Conservation (phyloP, 345 rosid genomes). For the Trapa incisa region DNA sequence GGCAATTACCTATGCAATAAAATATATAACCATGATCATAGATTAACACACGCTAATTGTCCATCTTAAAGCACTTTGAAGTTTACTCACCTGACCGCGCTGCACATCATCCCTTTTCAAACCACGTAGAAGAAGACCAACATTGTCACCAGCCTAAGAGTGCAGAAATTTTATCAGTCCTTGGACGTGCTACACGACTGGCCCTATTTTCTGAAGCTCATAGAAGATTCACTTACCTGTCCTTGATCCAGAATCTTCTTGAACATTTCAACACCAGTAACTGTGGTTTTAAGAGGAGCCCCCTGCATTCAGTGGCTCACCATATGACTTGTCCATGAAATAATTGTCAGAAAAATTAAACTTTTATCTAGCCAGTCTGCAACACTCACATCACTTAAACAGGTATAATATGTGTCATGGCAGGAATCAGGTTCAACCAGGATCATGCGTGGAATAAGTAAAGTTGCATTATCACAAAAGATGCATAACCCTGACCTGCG, state of each 20-base stretch:
- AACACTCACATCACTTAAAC: background rate
- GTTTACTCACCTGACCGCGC: constrained; percentile 67
- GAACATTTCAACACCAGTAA: constrained; percentile 98
- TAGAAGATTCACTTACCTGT: constrained; percentile 38
- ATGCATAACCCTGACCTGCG: constrained; percentile 26
- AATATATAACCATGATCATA: background rate
- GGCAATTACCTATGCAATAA: constrained; percentile 65
- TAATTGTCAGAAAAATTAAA: background rate
- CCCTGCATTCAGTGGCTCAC: constrained; percentile 38
- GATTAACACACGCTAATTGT: background rate
- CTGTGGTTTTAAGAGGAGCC: constrained; percentile 61
- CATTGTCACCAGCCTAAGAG: constrained; percentile 91
- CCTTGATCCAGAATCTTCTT: constrained; percentile 95
- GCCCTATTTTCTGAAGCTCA: background rate
- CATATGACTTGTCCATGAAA: constrained; percentile 8
- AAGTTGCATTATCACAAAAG: background rate
- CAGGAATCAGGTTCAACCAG: background rate
- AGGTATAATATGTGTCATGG: too few relatives aligned
- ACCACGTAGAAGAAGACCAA: constrained; percentile 94
- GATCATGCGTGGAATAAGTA: background rate
- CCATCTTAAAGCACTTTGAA: background rate
- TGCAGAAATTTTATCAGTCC: background rate
- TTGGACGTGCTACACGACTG: background rate
- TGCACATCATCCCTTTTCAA: constrained; percentile 80
- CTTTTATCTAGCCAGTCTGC: background rate